Conservation (phyloP, 148 eudicot genomes). For the Camellia japonica region DNA sequence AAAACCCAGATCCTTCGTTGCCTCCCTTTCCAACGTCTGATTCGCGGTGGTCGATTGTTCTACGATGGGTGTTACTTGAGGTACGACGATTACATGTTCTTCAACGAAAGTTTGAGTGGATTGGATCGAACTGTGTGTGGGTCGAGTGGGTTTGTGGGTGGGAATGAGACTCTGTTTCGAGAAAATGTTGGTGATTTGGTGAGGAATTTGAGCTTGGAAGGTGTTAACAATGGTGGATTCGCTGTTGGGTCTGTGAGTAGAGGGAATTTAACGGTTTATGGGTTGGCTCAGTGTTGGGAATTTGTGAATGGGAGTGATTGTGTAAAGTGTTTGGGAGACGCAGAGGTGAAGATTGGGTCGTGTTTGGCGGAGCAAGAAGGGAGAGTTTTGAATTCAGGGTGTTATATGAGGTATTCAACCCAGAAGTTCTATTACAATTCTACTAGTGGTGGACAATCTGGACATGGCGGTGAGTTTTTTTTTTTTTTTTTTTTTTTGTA, state of each 20-base stretch:
- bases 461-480: conserved; percentile 24
- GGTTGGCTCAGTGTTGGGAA: conserved; percentile 59
- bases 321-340: conserved; percentile 34
- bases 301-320: conserved; percentile 39
- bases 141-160: conserved; percentile 13
- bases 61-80: conserved; percentile 50
- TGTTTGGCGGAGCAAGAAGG: conserved; percentile 39
- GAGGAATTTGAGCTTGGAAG: conserved; percentile 30
- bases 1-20: conserved; percentile 29
- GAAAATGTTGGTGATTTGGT: conserved; percentile 21
- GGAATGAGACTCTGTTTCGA: conserved; percentile 29
- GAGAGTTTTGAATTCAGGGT: conserved; percentile 49
- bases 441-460: background rate
- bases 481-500: background rate
- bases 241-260: conserved; percentile 23
- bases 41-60: conserved; percentile 35
- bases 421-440: conserved; percentile 39
- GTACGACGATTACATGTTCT: conserved; percentile 36
- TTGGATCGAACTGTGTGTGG: conserved; percentile 34
- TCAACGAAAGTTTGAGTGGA: conserved; percentile 24
- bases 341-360: conserved; percentile 21
- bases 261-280: conserved; percentile 37
- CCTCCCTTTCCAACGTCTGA: conserved; percentile 32
- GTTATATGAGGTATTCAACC: conserved; percentile 50
- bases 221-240: conserved; percentile 30